Percentiles rank a stretch among this genome's conserved stretches.
phyloP scores from a whole-genome alignment of 106 monocot genomes.

The Gastrodia elata region DNA sequence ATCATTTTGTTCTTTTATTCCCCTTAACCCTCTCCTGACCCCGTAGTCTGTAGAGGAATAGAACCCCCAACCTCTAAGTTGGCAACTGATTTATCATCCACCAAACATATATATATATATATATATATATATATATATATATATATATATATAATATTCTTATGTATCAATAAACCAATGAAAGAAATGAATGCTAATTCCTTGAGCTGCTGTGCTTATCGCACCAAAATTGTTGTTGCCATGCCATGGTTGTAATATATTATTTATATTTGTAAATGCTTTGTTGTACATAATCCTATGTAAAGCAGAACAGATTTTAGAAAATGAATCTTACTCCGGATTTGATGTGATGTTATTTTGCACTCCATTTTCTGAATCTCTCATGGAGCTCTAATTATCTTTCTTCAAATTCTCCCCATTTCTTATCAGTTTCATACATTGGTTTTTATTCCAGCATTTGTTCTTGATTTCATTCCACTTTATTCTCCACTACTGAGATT shows the following conservation, averaged over 20 bases:
- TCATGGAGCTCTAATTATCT: not conserved
- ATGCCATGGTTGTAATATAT: not conserved
- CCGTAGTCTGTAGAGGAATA: no score
- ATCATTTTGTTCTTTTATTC: no score
- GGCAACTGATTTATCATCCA: no score
- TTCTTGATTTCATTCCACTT: not conserved
- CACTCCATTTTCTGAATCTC: not conserved
- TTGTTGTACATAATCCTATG: not conserved
- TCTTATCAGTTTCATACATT: not conserved
- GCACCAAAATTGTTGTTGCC: not conserved
- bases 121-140: no score
- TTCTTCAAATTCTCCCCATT: not conserved
- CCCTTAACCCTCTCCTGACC: no score
- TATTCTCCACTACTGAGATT: not conserved
- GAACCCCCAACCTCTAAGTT: no score
- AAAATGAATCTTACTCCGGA: not conserved
- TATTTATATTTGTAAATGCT: not conserved
- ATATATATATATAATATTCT: no score
- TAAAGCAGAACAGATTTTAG: not conserved
- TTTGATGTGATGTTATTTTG: not conserved
- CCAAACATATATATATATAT: no score
- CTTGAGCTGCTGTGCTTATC: no score
- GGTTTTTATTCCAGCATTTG: constrained; percentile 1
- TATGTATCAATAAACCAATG: no score
- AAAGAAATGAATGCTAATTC: no score